Percentiles rank a stretch among this genome's conserved stretches.
Conservation (phyloP, 306 rosid genomes). For the Pterocarpus santalinus region DNA sequence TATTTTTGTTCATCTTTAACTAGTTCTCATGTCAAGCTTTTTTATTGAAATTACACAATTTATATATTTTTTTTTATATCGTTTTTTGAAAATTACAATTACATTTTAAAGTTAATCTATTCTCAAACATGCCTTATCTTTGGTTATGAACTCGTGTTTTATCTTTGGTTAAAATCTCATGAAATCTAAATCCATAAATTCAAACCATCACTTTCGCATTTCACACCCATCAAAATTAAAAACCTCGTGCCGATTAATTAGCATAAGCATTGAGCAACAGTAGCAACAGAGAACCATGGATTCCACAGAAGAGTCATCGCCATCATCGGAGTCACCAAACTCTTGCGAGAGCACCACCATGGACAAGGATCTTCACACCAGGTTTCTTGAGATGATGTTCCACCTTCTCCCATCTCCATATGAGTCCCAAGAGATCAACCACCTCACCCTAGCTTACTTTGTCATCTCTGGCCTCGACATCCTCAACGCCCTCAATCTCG, state of each 20-base stretch:
- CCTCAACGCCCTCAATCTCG: slow-evolving; percentile 65
- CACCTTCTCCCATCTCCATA: slow-evolving; percentile 70
- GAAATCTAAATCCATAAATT: too few relatives aligned
- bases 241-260: too few relatives aligned
- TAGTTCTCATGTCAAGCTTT: too few relatives aligned
- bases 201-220: not conserved
- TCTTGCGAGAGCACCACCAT: slow-evolving; percentile 43
- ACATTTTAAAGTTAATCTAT: too few relatives aligned
- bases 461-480: slow-evolving; percentile 85
- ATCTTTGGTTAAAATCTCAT: too few relatives aligned
- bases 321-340: slow-evolving; percentile 15
- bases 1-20: too few relatives aligned
- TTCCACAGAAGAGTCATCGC: slow-evolving; percentile 33
- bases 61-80: too few relatives aligned
- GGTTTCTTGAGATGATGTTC: slow-evolving; percentile 74
- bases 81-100: too few relatives aligned
- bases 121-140: too few relatives aligned
- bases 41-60: too few relatives aligned
- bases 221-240: not conserved
- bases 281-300: not conserved
- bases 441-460: slow-evolving; percentile 93
- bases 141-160: too few relatives aligned
- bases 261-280: not conserved
- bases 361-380: slow-evolving; percentile 71
- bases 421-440: slow-evolving; percentile 83